phyloP scores from a whole-genome alignment of 768 basidiomycete genomes.

The Boletus reticulatus region DNA sequence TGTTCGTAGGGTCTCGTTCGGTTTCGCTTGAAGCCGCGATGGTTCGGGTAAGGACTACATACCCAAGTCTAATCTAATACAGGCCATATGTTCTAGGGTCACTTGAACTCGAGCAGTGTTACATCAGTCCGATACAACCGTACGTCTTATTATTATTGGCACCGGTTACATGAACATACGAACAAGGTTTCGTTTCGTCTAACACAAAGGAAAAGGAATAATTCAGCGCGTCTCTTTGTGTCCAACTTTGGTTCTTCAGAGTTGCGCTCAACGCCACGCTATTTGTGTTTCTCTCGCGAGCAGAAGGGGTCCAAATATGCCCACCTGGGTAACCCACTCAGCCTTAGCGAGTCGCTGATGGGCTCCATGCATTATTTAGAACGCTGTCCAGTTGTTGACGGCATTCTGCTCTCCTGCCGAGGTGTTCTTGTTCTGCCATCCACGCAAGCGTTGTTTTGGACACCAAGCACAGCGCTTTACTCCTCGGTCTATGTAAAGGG shows the following conservation, averaged over 20 bases:
- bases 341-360: neutral
- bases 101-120: neutral
- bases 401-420: slow-evolving; percentile 11
- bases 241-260: neutral
- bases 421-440: neutral
- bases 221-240: neutral
- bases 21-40: neutral
- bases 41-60: neutral
- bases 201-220: neutral
- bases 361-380: neutral
- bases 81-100: neutral
- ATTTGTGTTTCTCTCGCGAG: neutral
- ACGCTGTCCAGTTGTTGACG: neutral
- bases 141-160: neutral
- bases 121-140: neutral
- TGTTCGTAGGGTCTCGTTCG: neutral
- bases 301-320: neutral
- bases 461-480: neutral
- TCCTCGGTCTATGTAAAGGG: neutral
- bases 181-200: slow-evolving; percentile 1
- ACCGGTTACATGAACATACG: no score
- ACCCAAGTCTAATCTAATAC: neutral
- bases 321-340: neutral
- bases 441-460: neutral
- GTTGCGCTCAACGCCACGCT: neutral